phyloP scores from a whole-genome alignment of 192 early-diverging fungal genomes.

The Backusella tarrabulga region DNA sequence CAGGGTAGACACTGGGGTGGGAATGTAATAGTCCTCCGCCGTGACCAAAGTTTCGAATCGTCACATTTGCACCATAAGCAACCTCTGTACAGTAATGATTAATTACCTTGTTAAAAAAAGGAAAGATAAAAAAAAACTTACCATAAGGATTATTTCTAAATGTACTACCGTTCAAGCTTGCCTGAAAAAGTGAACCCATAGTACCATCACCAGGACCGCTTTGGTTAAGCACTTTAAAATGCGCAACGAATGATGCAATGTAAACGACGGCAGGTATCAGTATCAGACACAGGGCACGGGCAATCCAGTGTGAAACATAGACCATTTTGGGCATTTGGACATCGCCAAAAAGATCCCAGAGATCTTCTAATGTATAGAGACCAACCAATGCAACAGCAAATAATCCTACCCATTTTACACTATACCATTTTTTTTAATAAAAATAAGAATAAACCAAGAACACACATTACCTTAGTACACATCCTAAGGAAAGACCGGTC shows the following conservation, averaged over 20 bases:
- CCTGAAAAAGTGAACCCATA: slow-evolving; percentile 98
- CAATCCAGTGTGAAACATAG: slow-evolving; percentile 84
- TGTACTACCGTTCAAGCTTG: slow-evolving; percentile 77
- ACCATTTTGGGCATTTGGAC: slow-evolving; percentile 54
- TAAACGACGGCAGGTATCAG: slow-evolving; percentile 82
- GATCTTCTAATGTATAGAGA: slow-evolving; percentile 87
- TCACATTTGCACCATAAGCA: slow-evolving; percentile 87
- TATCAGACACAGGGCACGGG: slow-evolving; percentile 78
- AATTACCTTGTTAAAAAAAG: neutral
- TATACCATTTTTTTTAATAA: slow-evolving; percentile 10
- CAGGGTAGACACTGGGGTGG: slow-evolving; percentile 82
- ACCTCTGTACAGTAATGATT: slow-evolving; percentile 56
- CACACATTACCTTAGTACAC: slow-evolving; percentile 45
- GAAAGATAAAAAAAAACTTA: slow-evolving; percentile 28
- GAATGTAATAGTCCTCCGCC: slow-evolving; percentile 95
- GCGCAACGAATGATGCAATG: slow-evolving; percentile 76
- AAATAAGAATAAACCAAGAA: neutral
- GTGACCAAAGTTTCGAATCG: slow-evolving; percentile 77
- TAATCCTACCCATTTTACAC: slow-evolving; percentile 96
- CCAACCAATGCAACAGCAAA: slow-evolving; percentile 91
- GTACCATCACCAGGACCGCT: slow-evolving; percentile 85
- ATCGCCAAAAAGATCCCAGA: slow-evolving; percentile 87
- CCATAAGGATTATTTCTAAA: slow-evolving; percentile 80
- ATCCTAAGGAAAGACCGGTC: slow-evolving; percentile 84
- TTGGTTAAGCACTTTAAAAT: slow-evolving; percentile 83